phyloP scores from a whole-genome alignment of 192 early-diverging fungal species.

The Backusella westeae region DNA sequence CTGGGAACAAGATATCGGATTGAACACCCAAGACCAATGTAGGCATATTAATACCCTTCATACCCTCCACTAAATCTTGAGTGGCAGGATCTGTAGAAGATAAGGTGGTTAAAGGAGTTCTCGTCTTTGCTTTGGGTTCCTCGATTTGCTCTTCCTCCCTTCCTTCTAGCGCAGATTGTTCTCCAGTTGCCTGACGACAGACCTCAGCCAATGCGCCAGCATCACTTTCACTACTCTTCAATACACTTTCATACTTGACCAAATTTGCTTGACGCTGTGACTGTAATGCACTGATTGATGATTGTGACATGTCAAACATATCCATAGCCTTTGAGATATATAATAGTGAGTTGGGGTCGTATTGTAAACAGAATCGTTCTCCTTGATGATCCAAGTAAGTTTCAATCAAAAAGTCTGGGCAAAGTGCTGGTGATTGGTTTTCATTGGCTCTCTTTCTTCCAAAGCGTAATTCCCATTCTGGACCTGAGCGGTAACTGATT shows the following conservation, averaged over 20 bases:
- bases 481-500: slow-evolving; percentile 92
- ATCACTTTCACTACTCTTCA: background rate
- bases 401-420: slow-evolving; percentile 94
- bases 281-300: slow-evolving; percentile 40
- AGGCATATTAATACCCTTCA: slow-evolving; percentile 69
- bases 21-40: slow-evolving; percentile 92
- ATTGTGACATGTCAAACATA: slow-evolving; percentile 90
- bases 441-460: slow-evolving; percentile 79
- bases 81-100: slow-evolving; percentile 46
- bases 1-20: slow-evolving; percentile 93
- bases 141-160: slow-evolving; percentile 24
- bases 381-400: slow-evolving; percentile 97
- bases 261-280: slow-evolving; percentile 42
- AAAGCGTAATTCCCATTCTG: slow-evolving; percentile 97
- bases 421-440: slow-evolving; percentile 73
- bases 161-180: slow-evolving; percentile 28
- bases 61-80: slow-evolving; percentile 69
- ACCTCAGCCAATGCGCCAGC: background rate
- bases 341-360: slow-evolving; percentile 90
- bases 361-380: slow-evolving; percentile 88
- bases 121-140: background rate
- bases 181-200: slow-evolving; percentile 18
- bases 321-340: slow-evolving; percentile 99
- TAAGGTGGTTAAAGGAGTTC: slow-evolving; percentile 17
- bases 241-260: slow-evolving; percentile 18